Evolutionary conservation across 768 basidiomycete genomes (phyloP).

Genomic region (Asterophora parasitica): DNA sequence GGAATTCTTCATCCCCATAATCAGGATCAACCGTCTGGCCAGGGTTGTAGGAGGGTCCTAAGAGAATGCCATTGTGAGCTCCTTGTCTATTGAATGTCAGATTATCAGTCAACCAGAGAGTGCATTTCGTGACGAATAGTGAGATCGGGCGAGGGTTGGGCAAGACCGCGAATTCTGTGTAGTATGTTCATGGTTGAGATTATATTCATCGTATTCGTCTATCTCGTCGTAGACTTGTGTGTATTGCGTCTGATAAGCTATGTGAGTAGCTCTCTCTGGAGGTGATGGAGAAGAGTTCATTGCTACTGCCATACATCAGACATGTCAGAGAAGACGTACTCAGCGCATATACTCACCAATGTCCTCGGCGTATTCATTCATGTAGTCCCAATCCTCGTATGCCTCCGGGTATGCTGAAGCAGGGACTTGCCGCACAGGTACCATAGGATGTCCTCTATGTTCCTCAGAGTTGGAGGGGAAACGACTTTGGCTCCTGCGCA

Average conservation of each 20-base stretch:
- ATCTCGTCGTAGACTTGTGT: conserved; percentile 10
- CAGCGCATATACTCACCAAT: conserved; percentile 34
- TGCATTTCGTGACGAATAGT: neutral
- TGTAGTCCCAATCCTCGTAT: conserved; percentile 14
- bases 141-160: neutral
- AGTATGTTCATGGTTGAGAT: neutral
- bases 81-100: neutral
- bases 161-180: neutral
- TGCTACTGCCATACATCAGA: neutral
- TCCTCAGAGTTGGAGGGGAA: neutral
- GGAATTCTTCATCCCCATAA: neutral
- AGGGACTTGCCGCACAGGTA: neutral
- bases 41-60: neutral
- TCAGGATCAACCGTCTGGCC: neutral
- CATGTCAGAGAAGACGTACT: neutral
- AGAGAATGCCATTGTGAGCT: neutral
- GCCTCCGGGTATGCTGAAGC: neutral
- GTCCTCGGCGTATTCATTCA: conserved; percentile 24
- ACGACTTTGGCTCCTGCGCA: neutral
- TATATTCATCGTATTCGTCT: conserved; percentile 13
- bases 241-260: neutral
- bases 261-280: neutral
- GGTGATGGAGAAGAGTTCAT: conserved; percentile 19
- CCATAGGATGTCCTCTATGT: neutral
- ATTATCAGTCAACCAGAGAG: conserved; percentile 1